phyloP scores from a whole-genome alignment of 2,329 filamentous ascomycete species.

The Talaromyces sp. region DNA sequence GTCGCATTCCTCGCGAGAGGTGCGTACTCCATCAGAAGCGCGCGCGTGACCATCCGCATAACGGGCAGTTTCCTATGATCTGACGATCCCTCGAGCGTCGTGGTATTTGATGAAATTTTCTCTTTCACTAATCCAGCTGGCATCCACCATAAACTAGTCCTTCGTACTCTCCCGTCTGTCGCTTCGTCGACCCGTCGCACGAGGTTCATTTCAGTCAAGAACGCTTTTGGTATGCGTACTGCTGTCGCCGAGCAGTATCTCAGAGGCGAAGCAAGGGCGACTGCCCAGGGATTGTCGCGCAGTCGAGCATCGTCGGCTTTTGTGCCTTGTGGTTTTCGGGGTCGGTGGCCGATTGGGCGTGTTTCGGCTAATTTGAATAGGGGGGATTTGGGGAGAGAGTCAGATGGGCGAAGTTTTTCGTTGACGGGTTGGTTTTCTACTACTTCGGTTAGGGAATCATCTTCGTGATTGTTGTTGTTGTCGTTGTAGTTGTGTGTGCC shows the following conservation, averaged over 20 bases:
- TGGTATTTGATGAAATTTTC: constrained; percentile 22
- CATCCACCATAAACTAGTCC: constrained; percentile 30
- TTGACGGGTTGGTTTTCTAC: not conserved
- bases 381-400: constrained; percentile 37
- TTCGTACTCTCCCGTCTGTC: not conserved
- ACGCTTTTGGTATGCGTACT: constrained; percentile 31
- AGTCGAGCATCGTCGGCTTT: constrained; percentile 29
- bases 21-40: constrained; percentile 26
- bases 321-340: constrained; percentile 27
- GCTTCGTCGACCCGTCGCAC: constrained; percentile 29
- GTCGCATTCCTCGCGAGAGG: not conserved
- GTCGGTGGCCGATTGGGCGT: constrained; percentile 17
- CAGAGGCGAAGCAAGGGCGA: constrained; percentile 36
- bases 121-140: constrained; percentile 33
- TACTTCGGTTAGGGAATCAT: not conserved
- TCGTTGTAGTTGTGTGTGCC: not conserved
- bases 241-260: constrained; percentile 35
- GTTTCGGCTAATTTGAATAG: constrained; percentile 25
- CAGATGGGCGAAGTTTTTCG: constrained; percentile 25
- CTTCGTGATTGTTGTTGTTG: not conserved
- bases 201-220: constrained; percentile 37
- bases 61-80: constrained; percentile 18
- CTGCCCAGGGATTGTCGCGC: constrained; percentile 40
- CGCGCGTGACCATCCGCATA: constrained; percentile 29
- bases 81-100: not conserved